Conservation (phyloP, 257 asterid species). For the Solanum chilense region DNA sequence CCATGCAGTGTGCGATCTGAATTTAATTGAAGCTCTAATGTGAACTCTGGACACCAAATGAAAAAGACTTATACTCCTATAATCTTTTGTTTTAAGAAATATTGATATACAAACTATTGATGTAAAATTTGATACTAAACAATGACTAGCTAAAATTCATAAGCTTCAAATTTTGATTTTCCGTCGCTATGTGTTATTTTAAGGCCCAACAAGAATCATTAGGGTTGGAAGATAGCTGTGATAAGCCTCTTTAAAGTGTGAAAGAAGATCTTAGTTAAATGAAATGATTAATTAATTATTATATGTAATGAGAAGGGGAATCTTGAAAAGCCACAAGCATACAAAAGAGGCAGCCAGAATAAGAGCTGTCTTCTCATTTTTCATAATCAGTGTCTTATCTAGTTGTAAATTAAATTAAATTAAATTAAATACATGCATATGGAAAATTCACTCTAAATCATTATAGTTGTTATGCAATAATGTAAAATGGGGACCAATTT, state of each 20-base stretch:
- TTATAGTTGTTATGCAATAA: not conserved
- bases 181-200: not conserved
- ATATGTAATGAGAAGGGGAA: not conserved
- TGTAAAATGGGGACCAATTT: not conserved
- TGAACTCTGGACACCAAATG: not conserved
- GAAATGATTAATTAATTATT: not conserved
- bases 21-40: no score
- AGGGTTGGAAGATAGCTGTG: not conserved
- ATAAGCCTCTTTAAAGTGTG: not conserved
- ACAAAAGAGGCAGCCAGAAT: not conserved
- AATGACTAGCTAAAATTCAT: not conserved
- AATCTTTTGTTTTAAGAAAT: not conserved
- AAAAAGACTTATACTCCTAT: no score
- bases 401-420: constrained; percentile 7
- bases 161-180: not conserved
- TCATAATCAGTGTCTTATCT: not conserved
- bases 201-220: not conserved
- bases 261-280: not conserved
- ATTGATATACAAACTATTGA: not conserved
- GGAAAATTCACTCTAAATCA: constrained; percentile 12
- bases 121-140: not conserved
- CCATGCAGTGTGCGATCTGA: fast-evolving
- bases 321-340: not conserved
- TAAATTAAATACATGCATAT: constrained; percentile 13
- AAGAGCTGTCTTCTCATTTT: not conserved